A percentile compares a stretch with the other conserved stretches of the same genome.
Evolutionary conservation across 345 rosid species (phyloP).

Genomic region (Nephelium lappaceum): DNA sequence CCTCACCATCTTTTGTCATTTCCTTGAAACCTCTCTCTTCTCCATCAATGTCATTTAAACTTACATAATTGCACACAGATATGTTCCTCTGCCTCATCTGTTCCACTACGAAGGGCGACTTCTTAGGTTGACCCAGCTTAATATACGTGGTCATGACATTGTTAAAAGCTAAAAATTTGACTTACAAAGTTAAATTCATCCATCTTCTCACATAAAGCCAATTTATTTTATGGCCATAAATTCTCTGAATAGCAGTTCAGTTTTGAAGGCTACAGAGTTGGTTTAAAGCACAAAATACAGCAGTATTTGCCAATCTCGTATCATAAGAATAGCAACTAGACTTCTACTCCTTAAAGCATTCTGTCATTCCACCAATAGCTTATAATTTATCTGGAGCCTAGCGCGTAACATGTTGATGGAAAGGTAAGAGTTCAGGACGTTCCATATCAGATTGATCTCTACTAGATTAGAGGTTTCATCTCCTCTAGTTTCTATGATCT

Average conservation of each 20-base stretch:
- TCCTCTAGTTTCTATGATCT: no score
- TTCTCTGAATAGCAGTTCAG: conserved; percentile 58
- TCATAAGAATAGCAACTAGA: no score
- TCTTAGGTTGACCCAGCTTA: conserved; percentile 58
- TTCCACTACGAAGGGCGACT: conserved; percentile 43
- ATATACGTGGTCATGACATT: conserved; percentile 58
- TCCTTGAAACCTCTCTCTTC: conserved; percentile 51
- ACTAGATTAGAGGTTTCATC: no score
- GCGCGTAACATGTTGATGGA: no score
- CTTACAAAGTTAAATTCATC: conserved; percentile 38
- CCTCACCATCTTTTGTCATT: conserved; percentile 36
- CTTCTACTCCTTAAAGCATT: no score
- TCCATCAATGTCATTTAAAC: conserved; percentile 51
- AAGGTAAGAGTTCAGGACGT: no score
- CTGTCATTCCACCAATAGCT: no score
- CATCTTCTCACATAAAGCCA: conserved; percentile 57
- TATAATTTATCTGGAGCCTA: no score
- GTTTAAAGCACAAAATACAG: no score
- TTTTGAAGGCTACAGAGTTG: no score
- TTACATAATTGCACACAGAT: conserved; percentile 28
- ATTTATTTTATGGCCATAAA: conserved; percentile 52
- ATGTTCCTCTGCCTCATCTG: conserved; percentile 59
- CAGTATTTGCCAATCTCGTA: no score
- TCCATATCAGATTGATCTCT: no score
- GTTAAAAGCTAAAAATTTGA: conserved; percentile 48